These are phyloP conservation scores for Lyophyllum decastes DNA, from an alignment of 768 basidiomycete species.

Conservation along the genomic window DNA sequence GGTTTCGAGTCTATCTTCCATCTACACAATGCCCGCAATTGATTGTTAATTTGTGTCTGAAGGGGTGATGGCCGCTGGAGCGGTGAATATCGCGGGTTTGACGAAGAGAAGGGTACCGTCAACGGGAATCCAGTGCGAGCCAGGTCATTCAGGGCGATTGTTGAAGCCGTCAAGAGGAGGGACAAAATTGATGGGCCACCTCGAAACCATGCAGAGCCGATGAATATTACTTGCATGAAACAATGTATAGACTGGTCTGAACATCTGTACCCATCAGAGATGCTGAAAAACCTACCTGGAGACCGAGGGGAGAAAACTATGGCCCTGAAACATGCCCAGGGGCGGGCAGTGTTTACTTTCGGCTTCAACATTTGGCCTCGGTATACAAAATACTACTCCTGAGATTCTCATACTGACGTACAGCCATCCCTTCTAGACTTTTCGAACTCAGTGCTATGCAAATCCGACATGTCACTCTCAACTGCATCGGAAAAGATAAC, in stretches of 20 bases:
- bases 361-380: slow-evolving; percentile 17
- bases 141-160: slow-evolving; percentile 19
- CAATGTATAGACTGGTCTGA: slow-evolving; percentile 7
- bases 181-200: slow-evolving; percentile 21
- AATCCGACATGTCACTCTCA: neutral
- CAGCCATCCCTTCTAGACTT: neutral
- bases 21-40: neutral
- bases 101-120: slow-evolving; percentile 14
- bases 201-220: slow-evolving; percentile 23
- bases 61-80: slow-evolving; percentile 20
- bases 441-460: neutral
- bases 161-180: slow-evolving; percentile 17
- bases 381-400: slow-evolving; percentile 4
- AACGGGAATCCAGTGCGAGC: slow-evolving; percentile 25
- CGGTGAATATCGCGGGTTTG: slow-evolving; percentile 19
- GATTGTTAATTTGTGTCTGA: neutral
- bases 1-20: neutral
- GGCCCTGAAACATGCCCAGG: slow-evolving; percentile 11
- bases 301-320: slow-evolving; percentile 3
- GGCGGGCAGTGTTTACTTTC: slow-evolving; percentile 16
- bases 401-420: neutral
- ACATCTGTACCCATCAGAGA: neutral
- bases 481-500: neutral
- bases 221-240: slow-evolving; percentile 20
- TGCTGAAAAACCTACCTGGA: neutral